Evolutionary conservation across 2,329 filamentous ascomycete genomes (phyloP), one percentile per base, ranked within the genome.

Genomic region (Daldinia sp.): DNA sequence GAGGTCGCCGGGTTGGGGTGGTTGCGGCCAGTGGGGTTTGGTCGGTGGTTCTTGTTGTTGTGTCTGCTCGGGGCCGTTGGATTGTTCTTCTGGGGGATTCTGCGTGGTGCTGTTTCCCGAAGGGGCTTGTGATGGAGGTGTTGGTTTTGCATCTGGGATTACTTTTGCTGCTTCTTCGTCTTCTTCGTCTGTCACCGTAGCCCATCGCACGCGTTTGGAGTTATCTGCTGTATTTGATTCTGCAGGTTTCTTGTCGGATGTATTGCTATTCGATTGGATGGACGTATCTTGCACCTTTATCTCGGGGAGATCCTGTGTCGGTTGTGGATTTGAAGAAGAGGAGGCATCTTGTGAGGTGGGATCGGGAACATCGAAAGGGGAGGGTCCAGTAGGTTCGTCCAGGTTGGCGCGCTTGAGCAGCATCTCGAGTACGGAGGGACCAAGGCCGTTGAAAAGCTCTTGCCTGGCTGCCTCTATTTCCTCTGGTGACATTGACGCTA

Each of bases 391-490:
- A 7, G 77, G 72, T 20, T 93, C 89, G 60, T 94, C 91, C 35
- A 97, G 88, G 61, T 90, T 93, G 44, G 94, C 91, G 69, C 93
- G 86, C 70, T 87, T 87, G 26, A 98, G 85, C 18, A 99, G 84
- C 72, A 89, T 89, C 76, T 97, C 87, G 5, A 99, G 84, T 35
- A 98, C 82, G 0, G 87, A 87, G 1, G 94, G 91, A 70, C 93
- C 91, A 60, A 98, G 81, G 6, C 87, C 89, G n/a, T 85, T 86
- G 77, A 97, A 85, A n/a, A 99, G 83, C 72, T 98, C 95, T 66
- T 89, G 85, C 48, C 91, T 88, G 67, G 96, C 94, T 73, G 90
- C 85, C 69, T 92, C 89, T 65, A 98, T 97, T 79, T 98, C 93
- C 41, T 89, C 87, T 0, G 88, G 82, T 1, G 92, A 92, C 96